Conservation (phyloP, 2,329 filamentous ascomycete species). For the Fusarium heterosporum region DNA sequence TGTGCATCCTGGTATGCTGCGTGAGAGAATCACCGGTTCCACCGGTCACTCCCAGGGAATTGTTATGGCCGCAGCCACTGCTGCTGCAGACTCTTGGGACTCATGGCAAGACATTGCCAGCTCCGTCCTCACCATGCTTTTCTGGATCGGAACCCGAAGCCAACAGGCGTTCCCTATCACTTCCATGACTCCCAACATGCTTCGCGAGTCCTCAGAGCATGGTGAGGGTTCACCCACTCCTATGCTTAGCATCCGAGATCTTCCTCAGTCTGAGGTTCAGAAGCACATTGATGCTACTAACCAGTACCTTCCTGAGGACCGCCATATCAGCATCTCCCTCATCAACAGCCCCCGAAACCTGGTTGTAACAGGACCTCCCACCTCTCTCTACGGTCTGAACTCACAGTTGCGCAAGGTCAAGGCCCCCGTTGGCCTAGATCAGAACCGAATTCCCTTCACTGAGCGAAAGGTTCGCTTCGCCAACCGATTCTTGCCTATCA, state of each 20-base stretch:
- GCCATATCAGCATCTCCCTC: constrained; percentile 94
- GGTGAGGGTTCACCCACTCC: constrained; percentile 96
- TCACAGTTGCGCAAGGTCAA: constrained; percentile 96
- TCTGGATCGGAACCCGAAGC: constrained; percentile 98
- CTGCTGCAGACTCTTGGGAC: constrained; percentile 92
- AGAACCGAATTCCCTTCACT: constrained; percentile 92
- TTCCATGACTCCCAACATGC: constrained; percentile 87
- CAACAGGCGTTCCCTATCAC: constrained; percentile 98
- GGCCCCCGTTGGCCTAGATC: constrained; percentile 95
- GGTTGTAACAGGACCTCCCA: constrained; percentile 94
- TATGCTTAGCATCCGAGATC: constrained; percentile 97
- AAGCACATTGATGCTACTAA: constrained; percentile 98
- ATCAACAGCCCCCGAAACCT: constrained; percentile 98
- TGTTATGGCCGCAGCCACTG: constrained; percentile 90
- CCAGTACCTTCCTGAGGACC: constrained; percentile 90
- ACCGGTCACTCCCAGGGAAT: constrained; percentile 98
- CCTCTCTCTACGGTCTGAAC: constrained; percentile 96
- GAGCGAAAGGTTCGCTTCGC: constrained; percentile 96
- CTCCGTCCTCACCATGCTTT: constrained; percentile 89
- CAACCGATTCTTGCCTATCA: constrained; percentile 97
- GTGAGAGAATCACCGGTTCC: constrained; percentile 85
- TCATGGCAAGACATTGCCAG: constrained; percentile 84
- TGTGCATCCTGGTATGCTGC: constrained; percentile 86
- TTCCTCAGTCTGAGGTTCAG: constrained; percentile 88
- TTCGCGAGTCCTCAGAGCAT: constrained; percentile 93